Evolutionary conservation across 2,329 filamentous ascomycete species (phyloP).

Genomic region (Xylariales sp.): DNA sequence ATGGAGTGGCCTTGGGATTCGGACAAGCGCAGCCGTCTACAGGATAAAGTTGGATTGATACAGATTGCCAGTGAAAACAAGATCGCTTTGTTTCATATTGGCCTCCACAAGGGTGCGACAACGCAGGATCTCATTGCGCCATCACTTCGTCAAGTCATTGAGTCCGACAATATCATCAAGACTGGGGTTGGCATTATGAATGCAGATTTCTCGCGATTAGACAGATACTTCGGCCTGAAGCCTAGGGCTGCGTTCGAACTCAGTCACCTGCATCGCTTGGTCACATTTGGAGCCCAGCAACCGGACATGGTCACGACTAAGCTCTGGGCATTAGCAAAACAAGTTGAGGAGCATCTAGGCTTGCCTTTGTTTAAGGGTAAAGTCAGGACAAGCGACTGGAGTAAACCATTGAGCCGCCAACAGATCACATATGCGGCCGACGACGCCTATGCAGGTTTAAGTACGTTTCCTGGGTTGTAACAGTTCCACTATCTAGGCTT

Average conservation of each 20-base stretch:
- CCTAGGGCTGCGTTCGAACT: slow-evolving; percentile 21
- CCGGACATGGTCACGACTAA: slow-evolving; percentile 13
- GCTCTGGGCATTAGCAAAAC: slow-evolving; percentile 12
- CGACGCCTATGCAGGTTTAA: slow-evolving; percentile 22
- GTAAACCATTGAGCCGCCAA: slow-evolving; percentile 9
- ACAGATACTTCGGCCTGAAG: slow-evolving; percentile 13
- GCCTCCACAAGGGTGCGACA: slow-evolving; percentile 18
- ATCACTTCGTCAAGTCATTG: slow-evolving; percentile 19
- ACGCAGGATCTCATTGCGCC: slow-evolving; percentile 21
- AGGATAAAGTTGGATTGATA: slow-evolving; percentile 20
- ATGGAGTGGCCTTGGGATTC: slow-evolving; percentile 22
- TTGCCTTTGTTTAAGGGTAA: slow-evolving; percentile 19
- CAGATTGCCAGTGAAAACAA: slow-evolving; percentile 21
- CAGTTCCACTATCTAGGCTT: no score
- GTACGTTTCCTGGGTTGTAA: no score
- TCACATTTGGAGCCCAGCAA: slow-evolving; percentile 9
- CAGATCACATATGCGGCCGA: slow-evolving; percentile 19
- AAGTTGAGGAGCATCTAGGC: slow-evolving; percentile 18
- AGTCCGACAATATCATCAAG: slow-evolving; percentile 19
- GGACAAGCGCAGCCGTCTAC: slow-evolving; percentile 8
- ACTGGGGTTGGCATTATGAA: slow-evolving; percentile 17
- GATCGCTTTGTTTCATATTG: slow-evolving; percentile 22
- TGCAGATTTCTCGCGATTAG: slow-evolving; percentile 18
- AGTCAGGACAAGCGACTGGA: slow-evolving; percentile 19
- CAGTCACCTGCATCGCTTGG: slow-evolving; percentile 18